phyloP scores from a whole-genome alignment of 106 monocot genomes.

The Acanthochlamys bracteata region DNA sequence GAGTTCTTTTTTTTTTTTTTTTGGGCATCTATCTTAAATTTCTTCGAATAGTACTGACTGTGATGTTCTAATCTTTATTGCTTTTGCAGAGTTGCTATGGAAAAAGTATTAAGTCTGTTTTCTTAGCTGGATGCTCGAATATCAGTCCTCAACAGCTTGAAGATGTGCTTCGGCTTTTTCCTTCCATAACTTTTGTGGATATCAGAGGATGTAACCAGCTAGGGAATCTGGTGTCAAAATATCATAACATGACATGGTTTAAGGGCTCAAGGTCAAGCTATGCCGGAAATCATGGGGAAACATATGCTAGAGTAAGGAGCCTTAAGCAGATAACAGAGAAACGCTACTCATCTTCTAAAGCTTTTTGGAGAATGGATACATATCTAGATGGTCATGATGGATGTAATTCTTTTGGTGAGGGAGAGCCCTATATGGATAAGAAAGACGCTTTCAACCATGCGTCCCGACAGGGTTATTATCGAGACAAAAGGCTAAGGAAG shows the following conservation, averaged over 20 bases:
- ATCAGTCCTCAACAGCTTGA: constrained; percentile 57
- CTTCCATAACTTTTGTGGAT: constrained; percentile 50
- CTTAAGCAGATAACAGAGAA: constrained; percentile 64
- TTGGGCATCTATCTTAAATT: neutral
- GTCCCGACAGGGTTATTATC: constrained; percentile 78
- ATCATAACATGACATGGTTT: constrained; percentile 68
- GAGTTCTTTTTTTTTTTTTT: constrained; percentile 15
- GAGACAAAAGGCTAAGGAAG: constrained; percentile 65
- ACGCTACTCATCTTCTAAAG: constrained; percentile 23
- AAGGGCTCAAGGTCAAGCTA: constrained; percentile 17
- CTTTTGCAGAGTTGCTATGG: constrained; percentile 64
- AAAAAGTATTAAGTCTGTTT: constrained; percentile 52
- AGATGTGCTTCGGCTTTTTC: constrained; percentile 53
- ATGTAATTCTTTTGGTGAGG: constrained; percentile 11
- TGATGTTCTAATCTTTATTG: constrained; percentile 1
- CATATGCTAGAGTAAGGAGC: constrained; percentile 55
- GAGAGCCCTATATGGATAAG: constrained; percentile 19
- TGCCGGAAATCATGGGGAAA: constrained; percentile 30
- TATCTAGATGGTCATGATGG: constrained; percentile 31
- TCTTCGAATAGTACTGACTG: neutral
- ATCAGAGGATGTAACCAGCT: constrained; percentile 83
- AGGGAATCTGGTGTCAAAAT: constrained; percentile 43
- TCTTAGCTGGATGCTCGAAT: constrained; percentile 61
- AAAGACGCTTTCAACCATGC: constrained; percentile 27
- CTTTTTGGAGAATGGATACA: constrained; percentile 21